Evolutionary conservation across 257 asterid genomes (phyloP).

Genomic region (Plectranthus barbatus): DNA sequence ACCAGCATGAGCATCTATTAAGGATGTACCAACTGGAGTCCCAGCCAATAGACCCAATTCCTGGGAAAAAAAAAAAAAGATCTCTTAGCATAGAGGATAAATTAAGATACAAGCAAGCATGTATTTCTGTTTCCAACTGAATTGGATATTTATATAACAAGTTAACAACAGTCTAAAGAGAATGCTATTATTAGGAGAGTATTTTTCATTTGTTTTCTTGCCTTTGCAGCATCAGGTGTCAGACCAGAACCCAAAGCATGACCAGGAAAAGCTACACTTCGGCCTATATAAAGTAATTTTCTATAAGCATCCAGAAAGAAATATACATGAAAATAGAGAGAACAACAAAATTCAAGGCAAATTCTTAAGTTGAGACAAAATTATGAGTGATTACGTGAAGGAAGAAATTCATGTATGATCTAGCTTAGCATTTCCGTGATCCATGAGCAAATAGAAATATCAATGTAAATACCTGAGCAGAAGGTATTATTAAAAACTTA

Average conservation of each 20-base stretch:
- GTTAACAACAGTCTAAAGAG: constrained; percentile 15
- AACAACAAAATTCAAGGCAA: neutral
- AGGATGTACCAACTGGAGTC: constrained; percentile 87
- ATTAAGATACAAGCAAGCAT: neutral
- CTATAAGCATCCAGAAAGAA: neutral
- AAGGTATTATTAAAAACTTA: too few species aligned
- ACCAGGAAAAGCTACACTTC: constrained; percentile 98
- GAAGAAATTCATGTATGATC: neutral
- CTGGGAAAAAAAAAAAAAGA: constrained; percentile 32
- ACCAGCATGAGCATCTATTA: constrained; percentile 99
- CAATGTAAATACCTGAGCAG: neutral
- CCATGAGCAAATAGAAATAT: neutral
- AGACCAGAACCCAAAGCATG: constrained; percentile 94
- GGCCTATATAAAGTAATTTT: constrained; percentile 43
- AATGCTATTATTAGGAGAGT: constrained; percentile 10
- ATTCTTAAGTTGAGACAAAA: neutral
- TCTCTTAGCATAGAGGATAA: constrained; percentile 13
- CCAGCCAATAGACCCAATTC: constrained; percentile 84
- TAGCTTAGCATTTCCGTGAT: neutral
- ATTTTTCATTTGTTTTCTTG: constrained; percentile 37
- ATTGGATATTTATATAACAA: constrained; percentile 1
- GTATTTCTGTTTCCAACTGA: constrained; percentile 2
- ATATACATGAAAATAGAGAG: constrained; percentile 1
- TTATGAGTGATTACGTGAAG: neutral
- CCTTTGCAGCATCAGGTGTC: constrained; percentile 86